Conservation (phyloP, 2,329 filamentous ascomycete species). For the Epicoccum nigrum region DNA sequence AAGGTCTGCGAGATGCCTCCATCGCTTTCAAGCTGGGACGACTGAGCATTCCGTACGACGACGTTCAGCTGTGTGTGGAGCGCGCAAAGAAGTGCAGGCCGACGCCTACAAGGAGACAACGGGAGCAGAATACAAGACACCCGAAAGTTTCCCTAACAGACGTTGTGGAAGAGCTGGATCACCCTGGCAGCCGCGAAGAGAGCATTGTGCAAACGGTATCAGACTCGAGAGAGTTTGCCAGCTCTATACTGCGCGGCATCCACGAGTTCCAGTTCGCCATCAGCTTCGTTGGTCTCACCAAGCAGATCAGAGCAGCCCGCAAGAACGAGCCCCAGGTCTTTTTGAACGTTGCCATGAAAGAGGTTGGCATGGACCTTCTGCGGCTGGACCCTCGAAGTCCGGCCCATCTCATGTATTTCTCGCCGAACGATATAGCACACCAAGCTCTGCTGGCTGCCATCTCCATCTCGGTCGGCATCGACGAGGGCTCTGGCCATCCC, state of each 20-base stretch:
- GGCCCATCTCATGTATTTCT: slow-evolving; percentile 98
- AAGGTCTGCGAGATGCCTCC: slow-evolving; percentile 87
- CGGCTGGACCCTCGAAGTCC: slow-evolving; percentile 90
- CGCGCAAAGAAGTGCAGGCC: slow-evolving; percentile 58
- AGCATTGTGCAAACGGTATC: slow-evolving; percentile 81
- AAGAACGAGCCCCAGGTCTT: slow-evolving; percentile 73
- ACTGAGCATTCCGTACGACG: slow-evolving; percentile 88
- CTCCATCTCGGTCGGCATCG: slow-evolving; percentile 88
- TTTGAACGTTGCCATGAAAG: slow-evolving; percentile 92
- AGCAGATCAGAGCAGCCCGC: slow-evolving; percentile 73
- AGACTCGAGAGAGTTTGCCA: slow-evolving; percentile 90
- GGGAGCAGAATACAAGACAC: slow-evolving; percentile 36
- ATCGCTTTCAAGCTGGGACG: slow-evolving; percentile 90
- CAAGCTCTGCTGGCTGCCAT: slow-evolving; percentile 91
- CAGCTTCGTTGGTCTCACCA: slow-evolving; percentile 86
- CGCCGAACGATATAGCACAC: slow-evolving; percentile 88
- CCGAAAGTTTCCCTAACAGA: slow-evolving; percentile 70
- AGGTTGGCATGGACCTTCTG: slow-evolving; percentile 90
- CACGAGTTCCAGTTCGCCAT: slow-evolving; percentile 97
- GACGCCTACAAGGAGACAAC: slow-evolving; percentile 19
- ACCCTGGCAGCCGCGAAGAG: slow-evolving; percentile 69
- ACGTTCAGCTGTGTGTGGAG: slow-evolving; percentile 69
- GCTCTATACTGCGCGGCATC: slow-evolving; percentile 87
- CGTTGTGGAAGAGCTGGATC: slow-evolving; percentile 75
- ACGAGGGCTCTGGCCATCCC: slow-evolving; percentile 84